Evolutionary conservation across 2,329 filamentous ascomycete species (phyloP), one percentile per base, ranked within the genome.

Genomic region (Penicillium sp.): DNA sequence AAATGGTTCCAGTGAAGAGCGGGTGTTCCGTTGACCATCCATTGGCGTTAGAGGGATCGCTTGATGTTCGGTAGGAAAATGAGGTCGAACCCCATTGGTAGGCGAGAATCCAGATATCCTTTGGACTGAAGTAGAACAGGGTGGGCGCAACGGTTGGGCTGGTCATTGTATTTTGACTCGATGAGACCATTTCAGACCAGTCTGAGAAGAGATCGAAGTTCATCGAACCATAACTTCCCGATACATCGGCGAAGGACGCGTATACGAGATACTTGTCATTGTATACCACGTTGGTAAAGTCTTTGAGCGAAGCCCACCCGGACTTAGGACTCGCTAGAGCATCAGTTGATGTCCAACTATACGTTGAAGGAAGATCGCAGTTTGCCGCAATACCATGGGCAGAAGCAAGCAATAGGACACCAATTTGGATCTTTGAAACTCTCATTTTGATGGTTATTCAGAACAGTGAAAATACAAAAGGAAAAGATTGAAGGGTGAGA

Each of bases 261-360:
- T 87, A 88, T 2, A 87, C 84, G 7, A 87, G 76, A 57, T 86
- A 76, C 67, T 84, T 66, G 50, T 78, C 81, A 32, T 87, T 81
- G 74, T 83, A 83, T 1, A 72, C 65, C 18, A 78, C 79, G 49
- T 68, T 64, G 23, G 81, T 84, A 70, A 87, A 87, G 70, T 88
- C 85, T 65, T 88, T 88, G 62, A 88, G 76, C 4, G 82, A 74
- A 2, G 71, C 74, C 81, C 80, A 84, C 16, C 81, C 81, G 1
- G 71, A 72, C 61, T 79, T 78, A 0, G 84, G 83, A 4, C 72
- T 63, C 1, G 82, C 81, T 7, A 87, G 73, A 2, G 75, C 58
- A 2, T 70, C 76, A 6, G 76, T 79, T 10, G 80, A 82, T 32
- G 76, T 79, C 84, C 84, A 86, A n/a, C 65, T 67, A 69, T 84